These are phyloP conservation scores for Mycena rebaudengoi DNA, from an alignment of 768 basidiomycete genomes.

Conservation along the genomic window DNA sequence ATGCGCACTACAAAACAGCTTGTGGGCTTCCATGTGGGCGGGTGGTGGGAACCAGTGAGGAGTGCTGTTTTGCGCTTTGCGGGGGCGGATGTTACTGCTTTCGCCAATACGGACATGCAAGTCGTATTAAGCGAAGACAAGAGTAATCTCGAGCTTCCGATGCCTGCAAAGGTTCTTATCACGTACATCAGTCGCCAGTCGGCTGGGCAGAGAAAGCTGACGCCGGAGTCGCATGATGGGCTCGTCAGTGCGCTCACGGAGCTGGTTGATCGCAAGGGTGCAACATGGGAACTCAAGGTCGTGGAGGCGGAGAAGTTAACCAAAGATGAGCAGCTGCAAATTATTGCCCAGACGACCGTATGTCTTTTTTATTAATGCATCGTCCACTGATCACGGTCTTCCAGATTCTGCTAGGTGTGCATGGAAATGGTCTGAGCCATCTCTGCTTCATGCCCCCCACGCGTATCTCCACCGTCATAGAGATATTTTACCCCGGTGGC, in stretches of 20 bases:
- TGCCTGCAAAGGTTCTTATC: conserved; percentile 65
- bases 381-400: conserved; percentile 6
- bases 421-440: conserved; percentile 85
- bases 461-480: conserved; percentile 78
- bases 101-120: no score
- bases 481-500: conserved; percentile 82
- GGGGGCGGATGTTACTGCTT: no score
- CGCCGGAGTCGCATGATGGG: conserved; percentile 59
- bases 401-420: conserved; percentile 74
- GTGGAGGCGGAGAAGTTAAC: conserved; percentile 69
- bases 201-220: conserved; percentile 56
- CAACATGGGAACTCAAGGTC: conserved; percentile 72
- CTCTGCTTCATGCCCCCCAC: conserved; percentile 84
- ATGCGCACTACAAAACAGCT: conserved; percentile 47
- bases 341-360: conserved; percentile 75
- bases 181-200: conserved; percentile 77
- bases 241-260: conserved; percentile 61
- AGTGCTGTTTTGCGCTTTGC: conserved; percentile 73
- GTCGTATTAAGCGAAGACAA: no score
- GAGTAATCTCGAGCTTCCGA: no score
- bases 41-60: conserved; percentile 82
- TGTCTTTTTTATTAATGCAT: conserved; percentile 31
- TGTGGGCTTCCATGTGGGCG: conserved; percentile 49
- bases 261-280: conserved; percentile 52
- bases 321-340: conserved; percentile 77